Evolutionary conservation across 306 rosid species (phyloP).

Genomic region (Erythrophleum fordii): DNA sequence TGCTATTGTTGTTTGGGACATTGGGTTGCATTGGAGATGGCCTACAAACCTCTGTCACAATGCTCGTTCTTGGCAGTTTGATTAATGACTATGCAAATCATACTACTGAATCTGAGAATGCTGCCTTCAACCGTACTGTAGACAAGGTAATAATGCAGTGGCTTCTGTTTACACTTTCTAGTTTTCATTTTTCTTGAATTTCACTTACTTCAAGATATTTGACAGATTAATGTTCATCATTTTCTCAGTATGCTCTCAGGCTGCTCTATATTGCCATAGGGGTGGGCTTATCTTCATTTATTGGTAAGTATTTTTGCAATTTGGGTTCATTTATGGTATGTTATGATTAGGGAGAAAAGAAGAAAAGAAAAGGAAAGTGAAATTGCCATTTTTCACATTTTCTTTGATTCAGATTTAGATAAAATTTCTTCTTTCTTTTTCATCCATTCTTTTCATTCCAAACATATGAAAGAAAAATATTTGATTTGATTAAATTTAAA

Average conservation of each 20-base stretch:
- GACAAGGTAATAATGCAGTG: conserved; percentile 47
- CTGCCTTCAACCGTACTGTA: conserved; percentile 43
- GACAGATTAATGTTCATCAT: conserved; percentile 20
- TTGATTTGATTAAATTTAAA: too few relatives aligned
- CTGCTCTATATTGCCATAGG: conserved; percentile 60
- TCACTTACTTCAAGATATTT: background rate
- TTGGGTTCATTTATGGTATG: background rate
- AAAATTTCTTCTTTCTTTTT: too few relatives aligned
- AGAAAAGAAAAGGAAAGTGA: too few relatives aligned
- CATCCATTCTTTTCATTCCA: too few relatives aligned
- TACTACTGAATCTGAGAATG: conserved; percentile 36
- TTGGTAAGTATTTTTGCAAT: conserved; percentile 50
- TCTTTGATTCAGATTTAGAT: too few relatives aligned
- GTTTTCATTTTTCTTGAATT: background rate
- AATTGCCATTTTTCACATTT: too few relatives aligned
- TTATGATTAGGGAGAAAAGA: too few relatives aligned
- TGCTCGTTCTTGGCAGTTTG: conserved; percentile 72
- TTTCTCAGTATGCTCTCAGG: conserved; percentile 60
- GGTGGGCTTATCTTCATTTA: conserved; percentile 67
- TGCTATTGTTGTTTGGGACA: conserved; percentile 65
- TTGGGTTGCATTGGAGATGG: conserved; percentile 89
- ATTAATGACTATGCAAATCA: conserved; percentile 60
- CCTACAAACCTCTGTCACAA: conserved; percentile 66
- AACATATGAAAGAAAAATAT: too few relatives aligned
- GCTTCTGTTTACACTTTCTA: background rate